Evolutionary conservation across 345 rosid species (phyloP).

Genomic region (Dovyalis caffra): DNA sequence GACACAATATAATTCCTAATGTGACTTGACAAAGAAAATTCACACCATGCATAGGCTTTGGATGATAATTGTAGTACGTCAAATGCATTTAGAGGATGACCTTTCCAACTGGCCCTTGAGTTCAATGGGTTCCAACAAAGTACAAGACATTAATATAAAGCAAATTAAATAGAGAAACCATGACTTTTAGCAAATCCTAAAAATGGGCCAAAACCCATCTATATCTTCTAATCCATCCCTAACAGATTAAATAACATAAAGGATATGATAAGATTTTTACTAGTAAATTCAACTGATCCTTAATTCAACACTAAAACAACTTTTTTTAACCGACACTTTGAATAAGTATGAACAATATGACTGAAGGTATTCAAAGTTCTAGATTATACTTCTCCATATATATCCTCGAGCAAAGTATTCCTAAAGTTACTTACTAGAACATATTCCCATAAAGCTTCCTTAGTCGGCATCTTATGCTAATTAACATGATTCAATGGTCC

Average conservation of each 20-base stretch:
- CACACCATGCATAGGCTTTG: background rate
- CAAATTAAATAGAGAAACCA: too few relatives aligned
- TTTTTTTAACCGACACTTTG: background rate
- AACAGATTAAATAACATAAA: background rate
- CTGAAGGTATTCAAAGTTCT: background rate
- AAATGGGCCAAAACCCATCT: background rate
- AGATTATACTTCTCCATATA: background rate
- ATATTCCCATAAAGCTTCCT: too few relatives aligned
- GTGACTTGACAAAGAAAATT: background rate
- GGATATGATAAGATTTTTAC: background rate
- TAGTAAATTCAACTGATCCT: background rate
- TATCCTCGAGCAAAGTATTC: background rate
- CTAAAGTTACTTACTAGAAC: too few relatives aligned
- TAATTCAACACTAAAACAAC: background rate
- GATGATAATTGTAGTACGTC: background rate
- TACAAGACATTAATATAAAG: too few relatives aligned
- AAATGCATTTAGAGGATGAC: background rate
- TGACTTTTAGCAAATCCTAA: background rate
- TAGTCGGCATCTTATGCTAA: too few relatives aligned
- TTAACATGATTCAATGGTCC: too few relatives aligned
- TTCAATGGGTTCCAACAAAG: too few relatives aligned
- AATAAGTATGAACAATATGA: background rate
- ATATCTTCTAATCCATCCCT: background rate
- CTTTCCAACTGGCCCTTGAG: background rate
- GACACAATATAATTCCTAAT: slow-evolving; percentile 5